Evolutionary conservation across 306 rosid species (phyloP), one percentile per base, ranked within the genome.

Genomic region (Castanea mollissima): DNA sequence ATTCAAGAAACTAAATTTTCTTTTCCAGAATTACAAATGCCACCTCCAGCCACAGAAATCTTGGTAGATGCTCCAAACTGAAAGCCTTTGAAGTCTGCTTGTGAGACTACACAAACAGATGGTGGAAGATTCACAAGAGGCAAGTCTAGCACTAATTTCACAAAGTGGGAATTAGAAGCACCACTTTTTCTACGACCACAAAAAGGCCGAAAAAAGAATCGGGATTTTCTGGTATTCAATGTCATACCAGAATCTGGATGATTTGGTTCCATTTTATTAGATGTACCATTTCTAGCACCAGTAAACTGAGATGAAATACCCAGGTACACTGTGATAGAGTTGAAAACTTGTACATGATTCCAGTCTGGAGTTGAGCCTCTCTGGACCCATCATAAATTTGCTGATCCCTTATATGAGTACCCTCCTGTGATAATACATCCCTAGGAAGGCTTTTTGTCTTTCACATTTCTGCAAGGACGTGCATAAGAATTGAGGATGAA

Each of bases 51-150:
- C 74, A 86, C 87, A 74, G 76, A 83, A 83, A 58, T 76, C 79
- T 78, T 81, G 52, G 64, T n/a, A 64, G 92, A 71, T 77, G 91
- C 75, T 83, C 89, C 90, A 77, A 38, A 55, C 55, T 81, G 83
- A 75, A 85, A 71, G 67, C 95, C 89, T 83, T 81, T 90, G 83
- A 88, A 91, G 83, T 86, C 89, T 73, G 94, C 83, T 82, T 92
- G 92, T 72, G 98, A 88, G 81, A 93, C 96, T 74, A 95, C 83
- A 51, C 96, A 94, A 83, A 91, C 97, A 27, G 98, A 89, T 63
- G 92, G 90, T 69, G 99, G 99, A 46, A 95, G 99, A 89, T 91
- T 95, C 81, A 95, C 96, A 7, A 96, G 98, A 15, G 99, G 97
- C 85, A 93, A 85, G 75, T 77, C 94, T 16, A 98, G 99, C 62